Percentiles rank a stretch among this genome's conserved stretches.
Evolutionary conservation across 208 protist species (phyloP).

Genomic region (Trichomonas tenax): DNA sequence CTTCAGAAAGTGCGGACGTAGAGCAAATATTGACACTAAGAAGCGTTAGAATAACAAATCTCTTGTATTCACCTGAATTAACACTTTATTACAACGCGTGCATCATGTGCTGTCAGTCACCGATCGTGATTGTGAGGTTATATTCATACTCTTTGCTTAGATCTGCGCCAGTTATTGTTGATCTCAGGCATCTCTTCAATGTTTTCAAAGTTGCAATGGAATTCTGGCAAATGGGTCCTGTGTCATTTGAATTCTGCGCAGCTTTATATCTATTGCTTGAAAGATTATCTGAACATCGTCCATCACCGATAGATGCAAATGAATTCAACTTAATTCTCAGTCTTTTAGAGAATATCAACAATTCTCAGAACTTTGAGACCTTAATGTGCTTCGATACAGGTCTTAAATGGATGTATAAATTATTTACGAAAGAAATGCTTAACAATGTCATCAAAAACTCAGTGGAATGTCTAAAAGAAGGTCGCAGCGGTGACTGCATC

Average conservation of each 20-base stretch:
- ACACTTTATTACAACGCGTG: background rate
- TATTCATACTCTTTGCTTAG: background rate
- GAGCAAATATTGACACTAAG: background rate
- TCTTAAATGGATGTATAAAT: background rate
- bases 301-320: background rate
- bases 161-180: background rate
- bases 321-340: background rate
- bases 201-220: background rate
- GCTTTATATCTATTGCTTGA: background rate
- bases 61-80: background rate
- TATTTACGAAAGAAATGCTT: background rate
- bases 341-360: background rate
- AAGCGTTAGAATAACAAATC: background rate
- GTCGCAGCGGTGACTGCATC: background rate
- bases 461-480: background rate
- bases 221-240: background rate
- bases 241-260: slow-evolving; percentile 4
- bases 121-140: background rate
- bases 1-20: background rate
- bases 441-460: background rate
- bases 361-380: background rate
- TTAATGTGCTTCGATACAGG: slow-evolving; percentile 6
- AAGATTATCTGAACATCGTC: background rate
- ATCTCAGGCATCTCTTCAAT: background rate
- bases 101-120: background rate